Percentiles rank a stretch among this genome's conserved stretches.
These are phyloP conservation scores for Astragalus membranaceus DNA, from an alignment of 306 rosid species.

Conservation along the genomic window DNA sequence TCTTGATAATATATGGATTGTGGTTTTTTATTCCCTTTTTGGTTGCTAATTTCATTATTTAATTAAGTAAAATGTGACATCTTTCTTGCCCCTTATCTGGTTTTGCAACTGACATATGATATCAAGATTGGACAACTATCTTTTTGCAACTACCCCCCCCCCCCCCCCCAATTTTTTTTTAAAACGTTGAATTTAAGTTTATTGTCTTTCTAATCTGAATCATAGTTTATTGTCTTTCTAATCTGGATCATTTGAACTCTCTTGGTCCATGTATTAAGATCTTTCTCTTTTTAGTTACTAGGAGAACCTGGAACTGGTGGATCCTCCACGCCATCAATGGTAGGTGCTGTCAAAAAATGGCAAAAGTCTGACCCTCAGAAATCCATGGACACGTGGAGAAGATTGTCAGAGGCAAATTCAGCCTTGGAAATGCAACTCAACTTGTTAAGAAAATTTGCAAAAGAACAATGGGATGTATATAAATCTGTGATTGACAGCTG, in stretches of 20 bases:
- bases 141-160: too few relatives aligned
- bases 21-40: too few relatives aligned
- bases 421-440: conserved; percentile 66
- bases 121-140: too few relatives aligned
- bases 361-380: conserved; percentile 75
- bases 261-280: conserved; percentile 14
- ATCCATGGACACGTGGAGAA: conserved; percentile 70
- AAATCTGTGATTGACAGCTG: conserved; percentile 50
- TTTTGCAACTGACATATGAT: too few relatives aligned
- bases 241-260: background rate
- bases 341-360: conserved; percentile 94
- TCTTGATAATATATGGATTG: too few relatives aligned
- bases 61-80: too few relatives aligned
- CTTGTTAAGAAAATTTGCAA: conserved; percentile 56
- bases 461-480: conserved; percentile 81
- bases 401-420: conserved; percentile 72
- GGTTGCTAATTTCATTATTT: too few relatives aligned
- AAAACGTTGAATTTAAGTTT: too few relatives aligned
- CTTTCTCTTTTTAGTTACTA: conserved; percentile 52
- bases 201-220: too few relatives aligned
- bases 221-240: background rate
- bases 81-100: too few relatives aligned
- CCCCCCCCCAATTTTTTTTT: too few relatives aligned
- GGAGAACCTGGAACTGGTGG: conserved; percentile 99
- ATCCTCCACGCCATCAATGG: conserved; percentile 97